Conservation (phyloP, 2,329 filamentous ascomycete genomes). For the Periconia sp. region DNA sequence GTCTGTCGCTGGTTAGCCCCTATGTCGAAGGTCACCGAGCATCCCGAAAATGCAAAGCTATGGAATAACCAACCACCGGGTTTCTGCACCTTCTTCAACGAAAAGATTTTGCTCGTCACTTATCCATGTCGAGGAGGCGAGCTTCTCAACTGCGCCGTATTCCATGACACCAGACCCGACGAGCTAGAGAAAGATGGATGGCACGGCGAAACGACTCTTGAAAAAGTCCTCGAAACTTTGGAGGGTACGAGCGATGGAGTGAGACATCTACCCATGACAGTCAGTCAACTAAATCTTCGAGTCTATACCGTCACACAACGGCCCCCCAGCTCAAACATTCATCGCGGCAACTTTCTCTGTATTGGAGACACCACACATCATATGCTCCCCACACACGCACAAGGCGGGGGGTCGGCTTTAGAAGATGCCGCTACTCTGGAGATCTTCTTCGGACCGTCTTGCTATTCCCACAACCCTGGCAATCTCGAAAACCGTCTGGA, state of each 20-base stretch:
- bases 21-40: slow-evolving; percentile 7
- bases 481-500: slow-evolving; percentile 4
- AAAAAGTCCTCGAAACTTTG: slow-evolving; percentile 8
- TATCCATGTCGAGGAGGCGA: slow-evolving; percentile 13
- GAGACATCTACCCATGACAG: slow-evolving; percentile 2
- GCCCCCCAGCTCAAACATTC: slow-evolving; percentile 3
- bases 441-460: slow-evolving; percentile 6
- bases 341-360: slow-evolving; percentile 4
- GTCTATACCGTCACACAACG: slow-evolving; percentile 17
- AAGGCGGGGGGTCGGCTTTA: slow-evolving; percentile 12
- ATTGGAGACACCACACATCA: slow-evolving; percentile 15
- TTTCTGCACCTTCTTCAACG: slow-evolving; percentile 9
- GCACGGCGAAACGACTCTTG: slow-evolving; percentile 9
- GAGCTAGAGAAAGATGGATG: slow-evolving; percentile 11
- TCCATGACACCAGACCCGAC: slow-evolving; percentile 13
- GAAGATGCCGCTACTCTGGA: slow-evolving; percentile 17
- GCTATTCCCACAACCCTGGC: not conserved
- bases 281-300: slow-evolving; percentile 6
- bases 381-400: slow-evolving; percentile 18
- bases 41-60: slow-evolving; percentile 5
- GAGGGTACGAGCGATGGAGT: slow-evolving; percentile 6
- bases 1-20: slow-evolving; percentile 16
- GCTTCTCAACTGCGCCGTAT: slow-evolving; percentile 17
- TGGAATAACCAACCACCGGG: slow-evolving; percentile 7
- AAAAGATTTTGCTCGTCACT: slow-evolving; percentile 9